Evolutionary conservation across 345 rosid genomes (phyloP), one percentile per base, ranked within the genome.

Genomic region (Limnanthes douglasii): DNA sequence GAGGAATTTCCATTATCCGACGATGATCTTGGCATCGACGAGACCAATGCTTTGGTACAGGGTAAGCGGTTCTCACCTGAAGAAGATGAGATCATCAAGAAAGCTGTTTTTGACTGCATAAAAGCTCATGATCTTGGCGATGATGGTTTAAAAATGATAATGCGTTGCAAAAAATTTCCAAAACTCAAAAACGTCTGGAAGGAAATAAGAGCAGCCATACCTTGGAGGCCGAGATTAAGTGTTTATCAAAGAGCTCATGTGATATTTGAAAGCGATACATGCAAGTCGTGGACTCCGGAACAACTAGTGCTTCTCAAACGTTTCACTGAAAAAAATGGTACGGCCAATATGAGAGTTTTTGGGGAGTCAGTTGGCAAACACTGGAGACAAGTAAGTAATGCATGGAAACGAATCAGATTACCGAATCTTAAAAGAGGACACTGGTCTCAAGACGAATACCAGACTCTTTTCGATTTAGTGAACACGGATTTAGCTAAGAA

Each of bases 391-490:
- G 85, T 88, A 13, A 83, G 73, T 65, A 83, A 83, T 43, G 38
- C 80, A 9, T 78, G 78, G 74, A 65, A 80, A 13, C 70, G 85
- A 52, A 31, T 47, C 30, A 71, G 54, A 58, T 15, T 78, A 50
- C 2, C 45, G 1, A 39, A 48, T 15, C 15, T 1, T 39, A 78
- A 64, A 1, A 72, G 23, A 39, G 93, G 93, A 6, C 6, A 16
- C 1, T 81, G 92, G 94, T 51, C 62, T 31, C 85, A 70, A 34
- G 72, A 65, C 0, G 94, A 82, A 70, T 75, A 72, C 48, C 82
- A 78, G 59, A 18, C 2, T 10, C 62, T 82, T 8, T 82, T 72
- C 45, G 88, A 78, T 46, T 57, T 65, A 3, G 88, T 82, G 18
- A 86, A 78, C 64, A 32, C 26, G 41, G 82, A 86, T 57, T 29